Evolutionary conservation across 352 stramenopile genomes (phyloP).

Genomic region (Globisporangium alternatum): DNA sequence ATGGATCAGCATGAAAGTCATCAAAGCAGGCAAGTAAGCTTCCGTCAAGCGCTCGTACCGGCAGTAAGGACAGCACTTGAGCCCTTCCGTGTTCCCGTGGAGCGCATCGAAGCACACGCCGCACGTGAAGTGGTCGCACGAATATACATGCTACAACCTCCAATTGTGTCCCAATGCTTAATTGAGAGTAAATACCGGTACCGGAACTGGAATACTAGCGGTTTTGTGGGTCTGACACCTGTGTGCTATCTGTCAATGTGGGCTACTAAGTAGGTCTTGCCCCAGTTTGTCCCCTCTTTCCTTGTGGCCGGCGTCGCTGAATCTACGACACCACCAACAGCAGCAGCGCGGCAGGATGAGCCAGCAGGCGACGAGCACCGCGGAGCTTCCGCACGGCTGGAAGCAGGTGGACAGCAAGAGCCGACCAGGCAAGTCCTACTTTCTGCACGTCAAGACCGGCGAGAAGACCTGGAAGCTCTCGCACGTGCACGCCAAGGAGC

Average conservation of each 20-base stretch:
- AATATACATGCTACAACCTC: neutral
- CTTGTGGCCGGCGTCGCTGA: slow-evolving; percentile 1
- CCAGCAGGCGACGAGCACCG: slow-evolving; percentile 31
- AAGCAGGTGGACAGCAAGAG: slow-evolving; percentile 88
- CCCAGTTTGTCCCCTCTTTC: neutral
- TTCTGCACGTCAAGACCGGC: slow-evolving; percentile 76
- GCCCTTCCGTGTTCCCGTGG: slow-evolving; percentile 36
- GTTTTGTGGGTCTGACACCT: neutral
- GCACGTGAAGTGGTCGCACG: slow-evolving; percentile 66
- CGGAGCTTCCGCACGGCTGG: slow-evolving; percentile 81
- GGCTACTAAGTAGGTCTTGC: too few species aligned
- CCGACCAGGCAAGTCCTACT: slow-evolving; percentile 81
- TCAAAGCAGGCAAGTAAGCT: too few species aligned
- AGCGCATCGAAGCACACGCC: slow-evolving; percentile 54
- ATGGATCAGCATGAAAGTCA: too few species aligned
- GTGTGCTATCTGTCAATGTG: too few species aligned
- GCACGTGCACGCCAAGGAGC: slow-evolving; percentile 80
- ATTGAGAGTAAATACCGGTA: neutral
- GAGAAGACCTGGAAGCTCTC: slow-evolving; percentile 88
- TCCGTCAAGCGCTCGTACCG: slow-evolving; percentile 21
- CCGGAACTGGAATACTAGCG: neutral
- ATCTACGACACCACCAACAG: neutral
- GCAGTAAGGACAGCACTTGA: slow-evolving; percentile 72
- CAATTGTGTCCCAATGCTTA: too few species aligned
- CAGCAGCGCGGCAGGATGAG: slow-evolving; percentile 1